Evolutionary conservation across 2,329 filamentous ascomycete genomes (phyloP).

Genomic region (Fusarium albosuccineum): DNA sequence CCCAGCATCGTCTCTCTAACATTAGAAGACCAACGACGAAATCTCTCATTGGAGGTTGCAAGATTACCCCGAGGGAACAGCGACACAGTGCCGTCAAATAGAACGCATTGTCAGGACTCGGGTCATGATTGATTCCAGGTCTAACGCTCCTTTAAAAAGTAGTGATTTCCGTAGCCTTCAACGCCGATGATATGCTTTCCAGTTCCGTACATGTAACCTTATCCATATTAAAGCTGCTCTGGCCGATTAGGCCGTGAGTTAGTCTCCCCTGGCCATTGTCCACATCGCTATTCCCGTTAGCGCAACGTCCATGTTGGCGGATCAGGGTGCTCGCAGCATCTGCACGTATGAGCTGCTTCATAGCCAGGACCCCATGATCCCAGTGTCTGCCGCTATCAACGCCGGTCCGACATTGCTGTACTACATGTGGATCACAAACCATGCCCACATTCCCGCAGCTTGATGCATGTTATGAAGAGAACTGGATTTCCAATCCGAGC

Average conservation of each 20-base stretch:
- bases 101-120: not conserved
- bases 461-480: constrained; percentile 72
- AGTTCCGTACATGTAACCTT: constrained; percentile 11
- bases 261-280: constrained; percentile 8
- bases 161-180: constrained; percentile 17
- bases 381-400: constrained; percentile 10
- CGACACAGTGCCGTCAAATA: not conserved
- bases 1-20: not conserved
- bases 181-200: constrained; percentile 36
- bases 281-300: constrained; percentile 18
- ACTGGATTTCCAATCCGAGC: constrained; percentile 84
- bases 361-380: constrained; percentile 21
- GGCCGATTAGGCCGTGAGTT: not conserved
- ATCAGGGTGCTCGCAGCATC: constrained; percentile 16
- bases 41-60: not conserved
- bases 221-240: constrained; percentile 6
- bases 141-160: constrained; percentile 7
- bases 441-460: constrained; percentile 4
- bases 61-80: not conserved
- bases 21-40: not conserved
- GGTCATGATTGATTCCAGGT: constrained; percentile 11
- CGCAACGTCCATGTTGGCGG: constrained; percentile 17
- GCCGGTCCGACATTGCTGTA: constrained; percentile 19
- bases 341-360: constrained; percentile 17
- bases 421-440: constrained; percentile 1